Base-by-base conservation (phyloP, 331 rosid species). In the Malus hybrid region DNA sequence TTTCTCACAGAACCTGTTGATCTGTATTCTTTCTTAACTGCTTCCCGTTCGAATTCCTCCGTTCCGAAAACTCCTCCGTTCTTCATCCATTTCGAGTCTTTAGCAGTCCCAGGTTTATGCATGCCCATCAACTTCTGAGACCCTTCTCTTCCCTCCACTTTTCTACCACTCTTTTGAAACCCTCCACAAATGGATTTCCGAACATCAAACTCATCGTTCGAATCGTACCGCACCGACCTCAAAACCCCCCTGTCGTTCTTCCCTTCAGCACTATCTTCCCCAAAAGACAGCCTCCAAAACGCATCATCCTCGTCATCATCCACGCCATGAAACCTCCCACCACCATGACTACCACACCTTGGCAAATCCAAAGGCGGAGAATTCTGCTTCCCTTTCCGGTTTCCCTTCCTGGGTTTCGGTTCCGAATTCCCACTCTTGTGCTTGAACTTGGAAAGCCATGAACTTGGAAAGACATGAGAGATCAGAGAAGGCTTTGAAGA, bases 401-500 rank as follows among this genome's bases (percentile, higher is more conserved):
- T 84, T 8, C 16, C 60, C 34, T 89, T 84, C 72, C 69, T 24
- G 50, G 79, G 84, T 81, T 68, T 81, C 6, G 84, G 71, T 70
- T 91, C 87, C 24, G 82, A 81, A 66, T 63, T 78, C 44, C 78
- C 63, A 63, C 75, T 81, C 85, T 85, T 92, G 7, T 84, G 85
- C 85, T 89, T 92, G 80, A 92, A 85, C 91, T 86, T 94, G 24
- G 93, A 86, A 55, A 92, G 73, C 97, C 97, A 94, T 74, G 95
- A 86, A 75, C 74, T 73, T 52, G 90, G 78, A 72, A 89, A 82
- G 63, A 89, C 83, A 70, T 80, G 84, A 69, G 98, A 88, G 78
- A 90, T 75, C 77, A 89, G 82, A 75, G 89, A 86, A 72, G 91
- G 86, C 72, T 63, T 82, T 70, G 89, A 82, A 34, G 87, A 34